Evolutionary conservation across 345 rosid species (phyloP).

Genomic region (Psidium guajava): DNA sequence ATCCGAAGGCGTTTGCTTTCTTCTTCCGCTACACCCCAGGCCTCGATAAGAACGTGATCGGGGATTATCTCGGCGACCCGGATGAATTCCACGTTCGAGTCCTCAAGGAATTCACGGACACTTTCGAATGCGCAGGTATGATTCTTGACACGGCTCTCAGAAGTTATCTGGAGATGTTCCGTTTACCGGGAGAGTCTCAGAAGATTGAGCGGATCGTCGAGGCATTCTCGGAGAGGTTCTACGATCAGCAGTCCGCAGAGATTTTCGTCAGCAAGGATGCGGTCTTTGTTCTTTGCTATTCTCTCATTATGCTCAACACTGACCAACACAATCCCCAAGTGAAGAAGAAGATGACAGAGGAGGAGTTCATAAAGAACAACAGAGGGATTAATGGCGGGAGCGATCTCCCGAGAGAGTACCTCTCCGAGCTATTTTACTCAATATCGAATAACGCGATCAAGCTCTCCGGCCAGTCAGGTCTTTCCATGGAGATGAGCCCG

Average conservation of each 20-base stretch:
- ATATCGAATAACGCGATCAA: constrained; percentile 52
- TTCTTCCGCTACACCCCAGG: constrained; percentile 69
- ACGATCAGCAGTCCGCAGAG: constrained; percentile 54
- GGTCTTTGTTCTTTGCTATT: constrained; percentile 65
- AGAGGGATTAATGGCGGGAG: constrained; percentile 75
- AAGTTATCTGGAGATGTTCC: constrained; percentile 62
- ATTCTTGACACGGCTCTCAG: constrained; percentile 69
- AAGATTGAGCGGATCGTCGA: constrained; percentile 79
- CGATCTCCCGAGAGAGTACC: constrained; percentile 89
- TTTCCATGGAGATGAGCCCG: constrained; percentile 53
- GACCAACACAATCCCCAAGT: constrained; percentile 93
- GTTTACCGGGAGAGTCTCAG: constrained; percentile 91
- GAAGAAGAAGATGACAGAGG: constrained; percentile 93
- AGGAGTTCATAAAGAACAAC: constrained; percentile 82
- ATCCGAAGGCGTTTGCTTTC: constrained; percentile 53
- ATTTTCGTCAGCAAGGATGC: constrained; percentile 69
- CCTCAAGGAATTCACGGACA: constrained; percentile 60
- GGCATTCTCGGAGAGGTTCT: constrained; percentile 68
- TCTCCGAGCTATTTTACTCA: constrained; percentile 72
- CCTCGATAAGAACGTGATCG: constrained; percentile 60
- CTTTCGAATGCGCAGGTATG: constrained; percentile 78
- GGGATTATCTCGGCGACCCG: constrained; percentile 90
- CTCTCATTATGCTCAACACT: constrained; percentile 91
- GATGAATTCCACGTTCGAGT: constrained; percentile 65
- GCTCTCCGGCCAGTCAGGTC: constrained; percentile 34